A percentile compares a stretch with the other conserved stretches of the same genome.
Conservation (phyloP, 164 flowering plant species). For the Warburgia ugandensis region DNA sequence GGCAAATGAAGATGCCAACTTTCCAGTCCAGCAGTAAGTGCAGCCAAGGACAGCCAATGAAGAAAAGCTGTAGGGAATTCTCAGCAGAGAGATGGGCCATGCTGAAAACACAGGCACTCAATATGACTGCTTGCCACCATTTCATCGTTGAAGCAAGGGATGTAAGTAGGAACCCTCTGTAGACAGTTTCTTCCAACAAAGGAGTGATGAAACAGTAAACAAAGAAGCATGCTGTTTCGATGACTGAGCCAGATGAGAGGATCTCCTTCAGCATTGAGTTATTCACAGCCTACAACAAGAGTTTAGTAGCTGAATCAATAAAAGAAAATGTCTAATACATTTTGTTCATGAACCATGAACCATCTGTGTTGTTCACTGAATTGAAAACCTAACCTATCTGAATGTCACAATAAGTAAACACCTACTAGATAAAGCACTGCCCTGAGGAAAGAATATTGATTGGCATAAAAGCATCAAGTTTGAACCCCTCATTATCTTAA, state of each 20-base stretch:
- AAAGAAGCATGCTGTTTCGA: slow-evolving; percentile 38
- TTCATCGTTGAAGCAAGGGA: slow-evolving; percentile 53
- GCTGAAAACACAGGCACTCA: slow-evolving; percentile 65
- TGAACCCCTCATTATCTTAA: too few species aligned
- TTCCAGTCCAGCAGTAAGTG: slow-evolving; percentile 80
- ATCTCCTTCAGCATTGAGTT: slow-evolving; percentile 55
- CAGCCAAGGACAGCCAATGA: slow-evolving; percentile 77
- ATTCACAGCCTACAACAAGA: slow-evolving; percentile 41
- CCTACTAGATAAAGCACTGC: too few species aligned
- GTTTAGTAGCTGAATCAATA: background rate
- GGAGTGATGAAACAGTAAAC: slow-evolving; percentile 65
- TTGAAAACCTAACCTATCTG: too few species aligned
- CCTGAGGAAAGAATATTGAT: too few species aligned
- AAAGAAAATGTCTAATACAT: background rate
- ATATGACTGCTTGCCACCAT: slow-evolving; percentile 62
- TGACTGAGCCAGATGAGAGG: slow-evolving; percentile 38
- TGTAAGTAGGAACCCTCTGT: slow-evolving; percentile 66
- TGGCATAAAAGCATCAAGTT: too few species aligned
- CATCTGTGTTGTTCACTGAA: too few species aligned
- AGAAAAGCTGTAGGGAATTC: slow-evolving; percentile 55
- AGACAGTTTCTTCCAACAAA: slow-evolving; percentile 75
- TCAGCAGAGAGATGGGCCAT: slow-evolving; percentile 76
- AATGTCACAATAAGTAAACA: too few species aligned
- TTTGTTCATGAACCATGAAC: too few species aligned
- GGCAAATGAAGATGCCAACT: slow-evolving; percentile 47